Conservation (phyloP, 2,329 filamentous ascomycete species). For the Alternaria tenuissima region DNA sequence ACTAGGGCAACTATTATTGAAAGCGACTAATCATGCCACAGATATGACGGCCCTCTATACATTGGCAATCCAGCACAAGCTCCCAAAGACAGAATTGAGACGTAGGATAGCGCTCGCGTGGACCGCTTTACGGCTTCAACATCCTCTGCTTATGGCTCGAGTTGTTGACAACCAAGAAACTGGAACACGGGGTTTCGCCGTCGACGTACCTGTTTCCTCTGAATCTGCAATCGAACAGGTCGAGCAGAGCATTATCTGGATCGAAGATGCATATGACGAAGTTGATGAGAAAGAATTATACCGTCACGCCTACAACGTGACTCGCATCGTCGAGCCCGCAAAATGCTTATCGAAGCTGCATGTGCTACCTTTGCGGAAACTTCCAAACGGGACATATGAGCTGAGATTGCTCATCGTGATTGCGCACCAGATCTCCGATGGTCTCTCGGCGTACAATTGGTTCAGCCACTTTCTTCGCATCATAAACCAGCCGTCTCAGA, state of each 20-base stretch:
- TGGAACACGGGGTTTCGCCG: constrained; percentile 40
- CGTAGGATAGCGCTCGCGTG: constrained; percentile 51
- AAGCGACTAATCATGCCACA: not conserved
- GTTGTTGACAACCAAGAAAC: constrained; percentile 29
- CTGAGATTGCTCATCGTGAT: constrained; percentile 52
- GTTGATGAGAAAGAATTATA: constrained; percentile 52
- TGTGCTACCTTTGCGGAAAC: constrained; percentile 45
- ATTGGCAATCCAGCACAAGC: constrained; percentile 44
- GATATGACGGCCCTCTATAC: constrained; percentile 54
- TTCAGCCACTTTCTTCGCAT: constrained; percentile 51
- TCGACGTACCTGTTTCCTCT: constrained; percentile 41
- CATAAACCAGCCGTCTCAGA: constrained; percentile 22
- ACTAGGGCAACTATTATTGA: not conserved
- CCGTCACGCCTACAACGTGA: constrained; percentile 53
- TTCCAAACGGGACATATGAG: constrained; percentile 34
- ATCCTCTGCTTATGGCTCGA: constrained; percentile 51
- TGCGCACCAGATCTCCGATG: constrained; percentile 58
- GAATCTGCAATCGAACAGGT: constrained; percentile 45
- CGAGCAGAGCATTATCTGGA: constrained; percentile 45
- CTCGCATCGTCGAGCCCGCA: constrained; percentile 50
- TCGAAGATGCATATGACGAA: constrained; percentile 48
- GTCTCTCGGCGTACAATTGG: constrained; percentile 54
- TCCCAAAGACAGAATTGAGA: constrained; percentile 43
- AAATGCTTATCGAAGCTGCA: constrained; percentile 51
- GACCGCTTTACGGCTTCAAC: constrained; percentile 50